These are phyloP conservation scores for Achaetomiella virescens DNA, from an alignment of 495 filamentous ascomycete species.

Conservation along the genomic window DNA sequence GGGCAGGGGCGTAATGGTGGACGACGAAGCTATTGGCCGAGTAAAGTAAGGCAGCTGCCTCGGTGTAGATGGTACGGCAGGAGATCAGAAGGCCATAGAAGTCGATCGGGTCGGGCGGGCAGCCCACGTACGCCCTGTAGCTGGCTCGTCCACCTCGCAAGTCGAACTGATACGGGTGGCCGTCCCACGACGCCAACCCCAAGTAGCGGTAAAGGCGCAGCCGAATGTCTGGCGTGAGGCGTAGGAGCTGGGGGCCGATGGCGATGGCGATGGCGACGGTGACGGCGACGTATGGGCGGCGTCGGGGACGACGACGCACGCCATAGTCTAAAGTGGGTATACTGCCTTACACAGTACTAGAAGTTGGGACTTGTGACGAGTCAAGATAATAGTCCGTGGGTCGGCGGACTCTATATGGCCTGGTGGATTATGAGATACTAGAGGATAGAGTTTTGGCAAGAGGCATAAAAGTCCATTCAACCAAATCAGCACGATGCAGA, in stretches of 20 bases:
- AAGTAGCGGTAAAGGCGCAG: conserved; percentile 6
- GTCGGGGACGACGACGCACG: conserved; percentile 5
- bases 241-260: neutral
- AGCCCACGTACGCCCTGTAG: neutral
- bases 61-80: conserved; percentile 5
- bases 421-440: conserved; percentile 2
- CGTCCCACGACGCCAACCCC: conserved; percentile 3
- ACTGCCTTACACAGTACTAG: neutral
- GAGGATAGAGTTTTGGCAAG: conserved; percentile 1
- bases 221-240: conserved; percentile 3
- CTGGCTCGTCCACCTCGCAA: conserved; percentile 1
- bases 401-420: neutral
- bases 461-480: neutral
- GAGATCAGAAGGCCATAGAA: conserved; percentile 2
- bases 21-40: conserved; percentile 5
- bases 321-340: conserved; percentile 5
- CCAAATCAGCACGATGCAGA: neutral
- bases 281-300: conserved; percentile 1
- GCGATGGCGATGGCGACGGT: conserved; percentile 1
- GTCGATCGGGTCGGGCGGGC: conserved; percentile 1
- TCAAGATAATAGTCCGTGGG: neutral
- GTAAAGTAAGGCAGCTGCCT: conserved; percentile 7
- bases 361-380: neutral
- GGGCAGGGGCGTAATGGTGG: neutral
- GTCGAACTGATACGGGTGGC: conserved; percentile 4